Percentiles rank a stretch among this genome's conserved stretches.
phyloP scores from a whole-genome alignment of 2,329 filamentous ascomycete genomes.

The Fusarium metavorans region DNA sequence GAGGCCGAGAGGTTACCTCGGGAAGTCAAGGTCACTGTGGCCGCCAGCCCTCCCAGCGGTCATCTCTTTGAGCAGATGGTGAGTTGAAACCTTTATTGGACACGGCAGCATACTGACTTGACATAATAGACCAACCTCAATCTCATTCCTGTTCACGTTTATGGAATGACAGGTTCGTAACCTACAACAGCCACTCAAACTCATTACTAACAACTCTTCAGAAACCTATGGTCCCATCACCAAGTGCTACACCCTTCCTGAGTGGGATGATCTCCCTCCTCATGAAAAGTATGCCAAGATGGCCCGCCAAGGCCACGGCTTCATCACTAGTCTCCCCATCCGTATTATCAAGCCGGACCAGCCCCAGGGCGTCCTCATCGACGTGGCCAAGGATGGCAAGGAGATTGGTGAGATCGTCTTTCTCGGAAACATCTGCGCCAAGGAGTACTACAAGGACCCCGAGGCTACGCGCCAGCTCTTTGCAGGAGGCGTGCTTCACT shows the following conservation, averaged over 20 bases:
- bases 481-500: conserved; percentile 86
- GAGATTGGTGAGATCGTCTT: conserved; percentile 78
- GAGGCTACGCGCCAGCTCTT: conserved; percentile 90
- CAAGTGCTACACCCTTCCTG: conserved; percentile 88
- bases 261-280: conserved; percentile 80
- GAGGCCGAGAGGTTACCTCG: conserved; percentile 78
- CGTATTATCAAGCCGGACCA: conserved; percentile 86
- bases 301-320: conserved; percentile 94
- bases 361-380: conserved; percentile 66
- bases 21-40: conserved; percentile 88
- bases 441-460: conserved; percentile 91
- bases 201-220: conserved; percentile 24
- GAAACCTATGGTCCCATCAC: conserved; percentile 97
- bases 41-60: conserved; percentile 88
- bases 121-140: conserved; percentile 70
- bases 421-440: conserved; percentile 89
- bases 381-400: conserved; percentile 61
- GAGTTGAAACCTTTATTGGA: not conserved
- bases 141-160: conserved; percentile 91
- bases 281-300: conserved; percentile 89
- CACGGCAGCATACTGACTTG: conserved; percentile 4
- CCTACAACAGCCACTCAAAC: not conserved
- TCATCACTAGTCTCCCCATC: conserved; percentile 83
- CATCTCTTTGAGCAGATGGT: conserved; percentile 96
- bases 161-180: conserved; percentile 73